Conservation (phyloP, 371 early-diverging fungal species). For the Apophysomyces sp. region DNA sequence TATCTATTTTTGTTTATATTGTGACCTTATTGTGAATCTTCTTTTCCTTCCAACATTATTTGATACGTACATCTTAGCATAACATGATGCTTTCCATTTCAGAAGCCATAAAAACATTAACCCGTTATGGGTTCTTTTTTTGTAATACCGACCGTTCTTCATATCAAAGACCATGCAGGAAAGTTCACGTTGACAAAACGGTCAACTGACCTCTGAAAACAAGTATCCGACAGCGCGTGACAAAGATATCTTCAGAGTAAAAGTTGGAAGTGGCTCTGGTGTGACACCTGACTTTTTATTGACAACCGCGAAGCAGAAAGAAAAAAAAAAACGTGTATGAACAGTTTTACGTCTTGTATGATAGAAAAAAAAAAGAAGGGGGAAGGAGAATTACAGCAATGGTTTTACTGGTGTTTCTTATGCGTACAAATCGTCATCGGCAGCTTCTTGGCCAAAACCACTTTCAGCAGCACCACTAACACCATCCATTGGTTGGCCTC, state of each 20-base stretch:
- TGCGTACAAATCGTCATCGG: slow-evolving; percentile 58
- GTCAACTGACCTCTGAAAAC: background rate
- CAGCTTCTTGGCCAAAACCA: slow-evolving; percentile 48
- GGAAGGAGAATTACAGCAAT: background rate
- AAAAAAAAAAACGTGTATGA: slow-evolving; percentile 4
- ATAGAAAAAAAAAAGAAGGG: slow-evolving; percentile 1
- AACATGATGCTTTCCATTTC: slow-evolving; percentile 1
- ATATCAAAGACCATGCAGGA: background rate
- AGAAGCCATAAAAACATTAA: background rate
- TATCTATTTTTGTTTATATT: slow-evolving; percentile 1
- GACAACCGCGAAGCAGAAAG: background rate
- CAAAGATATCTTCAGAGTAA: background rate
- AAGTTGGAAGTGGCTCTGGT: background rate
- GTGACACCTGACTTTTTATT: background rate
- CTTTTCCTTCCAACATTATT: background rate
- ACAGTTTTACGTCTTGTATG: slow-evolving; percentile 3
- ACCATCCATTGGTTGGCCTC: slow-evolving; percentile 31
- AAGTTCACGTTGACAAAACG: too few relatives aligned
- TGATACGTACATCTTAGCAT: background rate
- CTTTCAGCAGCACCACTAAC: slow-evolving; percentile 31
- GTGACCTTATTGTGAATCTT: background rate
- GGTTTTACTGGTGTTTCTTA: slow-evolving; percentile 22
- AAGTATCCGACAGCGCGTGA: too few relatives aligned
- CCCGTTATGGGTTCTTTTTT: background rate
- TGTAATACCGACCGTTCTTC: background rate